Base-by-base conservation (phyloP, 2,329 filamentous ascomycete genomes). In the Zymoseptoria tritici region DNA sequence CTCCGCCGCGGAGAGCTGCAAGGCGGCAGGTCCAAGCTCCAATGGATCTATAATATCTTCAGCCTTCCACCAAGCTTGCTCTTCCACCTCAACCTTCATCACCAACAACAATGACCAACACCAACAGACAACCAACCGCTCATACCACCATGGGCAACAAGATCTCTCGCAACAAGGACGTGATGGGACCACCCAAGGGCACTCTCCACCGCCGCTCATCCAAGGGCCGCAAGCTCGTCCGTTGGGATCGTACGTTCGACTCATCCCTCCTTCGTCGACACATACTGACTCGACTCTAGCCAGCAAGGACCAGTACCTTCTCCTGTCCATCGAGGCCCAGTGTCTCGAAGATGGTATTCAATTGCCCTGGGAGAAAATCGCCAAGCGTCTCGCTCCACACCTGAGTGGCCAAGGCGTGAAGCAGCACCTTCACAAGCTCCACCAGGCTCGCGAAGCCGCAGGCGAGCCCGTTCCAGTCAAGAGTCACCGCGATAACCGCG, bases 401-500 rank as follows among this genome's bases (percentile, higher is more conserved):
- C 13, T 58, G 1, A 66, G 57, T 7, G 63, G 62, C n/a, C 64
- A 69, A 24, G 64, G 66, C 3, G 59, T 67, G 55, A 60, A 61
- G 49, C 69, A 71, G 60, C 68, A 71, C 36, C 57, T 71, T 3
- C 54, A 52, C 13, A 71, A 70, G 58, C 50, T 69, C 19, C 66
- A 66, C 46, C 56, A 58, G 16, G 62, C 63, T 13, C 67, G 68
- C 21, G 59, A 56, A 1, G 51, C 50, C 5, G 53, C 46, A 4
- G 60, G 58, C 1, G 55, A 62, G 21, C 29, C 50, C 16, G 63
- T 67, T 13, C 68, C 68, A 19, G 64, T 66, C 1, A 57, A 59
- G 51, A 16, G 26, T 9, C 7, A 29, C 26, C 26, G 26, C 26
- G 8, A 29, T 8, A 29, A 29, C 46, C 46, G 46, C 46, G 46